Evolutionary conservation across 1,284 basidiomycete genomes (phyloP), one percentile per base, ranked within the genome.

Genomic region (Tilletia walkeri): DNA sequence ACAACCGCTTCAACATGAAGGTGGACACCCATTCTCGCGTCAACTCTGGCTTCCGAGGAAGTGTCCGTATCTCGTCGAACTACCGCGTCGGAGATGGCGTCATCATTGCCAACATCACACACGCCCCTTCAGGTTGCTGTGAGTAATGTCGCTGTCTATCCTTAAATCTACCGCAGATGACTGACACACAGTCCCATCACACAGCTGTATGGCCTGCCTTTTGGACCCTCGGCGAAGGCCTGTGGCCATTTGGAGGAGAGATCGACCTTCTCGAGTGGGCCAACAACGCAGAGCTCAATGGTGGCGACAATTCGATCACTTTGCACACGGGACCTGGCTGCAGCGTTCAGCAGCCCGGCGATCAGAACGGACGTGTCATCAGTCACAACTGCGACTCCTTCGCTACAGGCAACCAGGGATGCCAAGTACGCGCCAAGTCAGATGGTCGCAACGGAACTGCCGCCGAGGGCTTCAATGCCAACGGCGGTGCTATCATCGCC

Each of bases 221-320:
- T 66, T 82, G 81, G 81, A 83, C 79, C 1, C 76, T 80, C 39
- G 81, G 80, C 4, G 49, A 75, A 20, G 59, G 65, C 34, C 16
- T 48, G 2, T 83, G 81, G 79, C 81, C 81, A 4, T 49, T 61
- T 14, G 81, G 81, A 50, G 81, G 80, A 12, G 81, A 83, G 63
- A 83, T 83, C 41, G 81, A 83, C 50, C 78, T 83, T 45, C 54
- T 80, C 24, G 81, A 83, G 53, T 81, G 81, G 59, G 79, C 76
- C n/a, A 83, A 83, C 69, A 77, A 83, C 65, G 59, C 59, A 24
- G 59, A 63, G 59, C 36, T 38, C 12, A 56, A 79, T 61, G 80
- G 76, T 66, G 18, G 59, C 0, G 69, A 68, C 54, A 75, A 78
- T 67, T 70, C 77, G 4, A 76, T 72, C 10, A 73, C 80, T 2